Evolutionary conservation across 139 green algal genomes (phyloP).

Genomic region (Parachlorella kessleri): DNA sequence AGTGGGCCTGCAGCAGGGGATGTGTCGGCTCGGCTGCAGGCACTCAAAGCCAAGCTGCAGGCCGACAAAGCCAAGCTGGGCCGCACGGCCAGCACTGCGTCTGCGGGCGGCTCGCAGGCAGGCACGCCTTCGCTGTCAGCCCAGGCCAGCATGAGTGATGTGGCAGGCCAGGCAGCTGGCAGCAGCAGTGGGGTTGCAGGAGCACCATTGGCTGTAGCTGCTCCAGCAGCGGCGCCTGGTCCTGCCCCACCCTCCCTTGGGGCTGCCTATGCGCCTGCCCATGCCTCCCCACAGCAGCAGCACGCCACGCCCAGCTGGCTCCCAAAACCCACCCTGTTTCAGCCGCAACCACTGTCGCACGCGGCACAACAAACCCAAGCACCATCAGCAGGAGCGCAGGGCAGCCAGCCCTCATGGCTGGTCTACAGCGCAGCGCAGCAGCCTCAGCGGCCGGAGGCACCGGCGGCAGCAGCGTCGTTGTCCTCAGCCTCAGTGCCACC

Average conservation of each 20-base stretch:
- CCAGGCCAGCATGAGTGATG: background rate
- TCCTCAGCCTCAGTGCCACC: too few species aligned
- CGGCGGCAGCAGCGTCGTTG: background rate
- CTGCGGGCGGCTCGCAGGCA: too few species aligned
- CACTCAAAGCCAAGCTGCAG: slow-evolving; percentile 34
- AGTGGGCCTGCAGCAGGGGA: slow-evolving; percentile 6
- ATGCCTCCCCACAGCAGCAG: slow-evolving; percentile 10
- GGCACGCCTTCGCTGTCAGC: background rate
- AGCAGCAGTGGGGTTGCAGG: too few species aligned
- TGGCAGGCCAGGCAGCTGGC: background rate
- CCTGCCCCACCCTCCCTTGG: too few species aligned
- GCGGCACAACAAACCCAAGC: too few species aligned
- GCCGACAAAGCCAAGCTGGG: slow-evolving; percentile 15
- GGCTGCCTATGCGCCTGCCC: slow-evolving; percentile 9
- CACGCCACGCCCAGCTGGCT: slow-evolving; percentile 22
- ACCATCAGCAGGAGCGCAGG: too few species aligned
- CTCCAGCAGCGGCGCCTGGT: background rate
- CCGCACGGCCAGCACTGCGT: background rate
- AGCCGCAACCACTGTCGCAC: background rate
- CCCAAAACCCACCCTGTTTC: background rate
- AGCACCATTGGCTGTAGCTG: background rate
- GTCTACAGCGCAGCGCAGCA: too few species aligned
- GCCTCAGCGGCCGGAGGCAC: background rate
- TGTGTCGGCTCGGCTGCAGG: slow-evolving; percentile 26
- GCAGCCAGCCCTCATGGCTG: too few species aligned